Evolutionary conservation across 2,329 filamentous ascomycete genomes (phyloP).

Genomic region (Penicillium oxalicum): DNA sequence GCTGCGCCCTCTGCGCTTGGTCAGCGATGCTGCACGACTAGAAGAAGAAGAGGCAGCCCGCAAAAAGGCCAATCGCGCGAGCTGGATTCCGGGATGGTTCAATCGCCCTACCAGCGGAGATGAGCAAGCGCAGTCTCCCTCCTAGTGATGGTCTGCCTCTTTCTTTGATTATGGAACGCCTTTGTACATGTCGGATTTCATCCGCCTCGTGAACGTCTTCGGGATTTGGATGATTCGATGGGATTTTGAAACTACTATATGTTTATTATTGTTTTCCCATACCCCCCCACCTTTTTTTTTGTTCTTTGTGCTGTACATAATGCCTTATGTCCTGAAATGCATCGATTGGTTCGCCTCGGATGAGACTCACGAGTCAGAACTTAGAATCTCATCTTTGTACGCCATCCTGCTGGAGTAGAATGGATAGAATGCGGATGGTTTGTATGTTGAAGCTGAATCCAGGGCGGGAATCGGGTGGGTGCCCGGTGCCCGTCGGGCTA

Average conservation of each 20-base stretch:
- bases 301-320: constrained; percentile 20
- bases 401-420: too few relatives aligned
- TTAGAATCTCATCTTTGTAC: neutral
- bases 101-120: constrained; percentile 31
- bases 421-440: too few relatives aligned
- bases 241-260: constrained; percentile 13
- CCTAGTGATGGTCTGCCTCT: constrained; percentile 9
- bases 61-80: constrained; percentile 42
- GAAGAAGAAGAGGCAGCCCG: constrained; percentile 40
- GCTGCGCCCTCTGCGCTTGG: constrained; percentile 76
- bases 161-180: neutral
- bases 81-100: constrained; percentile 44
- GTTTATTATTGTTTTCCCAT: constrained; percentile 17
- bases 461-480: too few relatives aligned
- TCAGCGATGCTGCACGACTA: constrained; percentile 45
- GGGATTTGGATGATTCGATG: constrained; percentile 16
- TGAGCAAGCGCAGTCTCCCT: constrained; percentile 11
- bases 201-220: neutral
- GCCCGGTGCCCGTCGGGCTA: too few relatives aligned
- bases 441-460: too few relatives aligned
- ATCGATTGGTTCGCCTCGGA: constrained; percentile 5
- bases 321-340: constrained; percentile 16
- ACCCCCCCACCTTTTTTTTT: constrained; percentile 7
- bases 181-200: neutral
- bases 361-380: constrained; percentile 10